These are phyloP conservation scores for Aureobasidium sp. DNA, from an alignment of 2,329 filamentous ascomycete species.

Conservation along the genomic window DNA sequence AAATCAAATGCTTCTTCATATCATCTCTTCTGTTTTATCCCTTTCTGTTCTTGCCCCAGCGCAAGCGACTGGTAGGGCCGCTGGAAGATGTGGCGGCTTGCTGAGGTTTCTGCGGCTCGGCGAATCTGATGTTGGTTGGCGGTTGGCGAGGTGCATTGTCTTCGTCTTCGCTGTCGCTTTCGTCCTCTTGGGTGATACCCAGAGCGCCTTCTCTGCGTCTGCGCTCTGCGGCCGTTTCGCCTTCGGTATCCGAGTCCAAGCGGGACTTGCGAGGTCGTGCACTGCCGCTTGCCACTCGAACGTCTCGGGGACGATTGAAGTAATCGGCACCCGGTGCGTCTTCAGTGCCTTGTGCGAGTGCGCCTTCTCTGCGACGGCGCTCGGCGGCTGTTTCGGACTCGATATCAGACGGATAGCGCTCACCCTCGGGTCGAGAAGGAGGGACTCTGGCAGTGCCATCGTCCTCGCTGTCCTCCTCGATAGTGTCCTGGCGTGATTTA, in stretches of 20 bases:
- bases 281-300: background rate
- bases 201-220: constrained; percentile 67
- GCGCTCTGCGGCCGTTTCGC: constrained; percentile 68
- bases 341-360: constrained; percentile 52
- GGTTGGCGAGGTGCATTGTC: constrained; percentile 41
- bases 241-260: constrained; percentile 33
- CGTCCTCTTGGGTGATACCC: constrained; percentile 44
- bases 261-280: constrained; percentile 12
- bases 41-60: constrained; percentile 13
- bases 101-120: constrained; percentile 13
- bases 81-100: background rate
- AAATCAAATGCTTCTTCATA: background rate
- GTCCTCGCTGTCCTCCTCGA: constrained; percentile 30
- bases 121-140: constrained; percentile 26
- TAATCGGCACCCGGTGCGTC: constrained; percentile 27
- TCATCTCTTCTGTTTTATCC: background rate
- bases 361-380: constrained; percentile 64
- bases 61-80: background rate
- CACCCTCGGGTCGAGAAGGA: constrained; percentile 16
- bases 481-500: background rate
- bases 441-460: constrained; percentile 34
- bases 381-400: constrained; percentile 67
- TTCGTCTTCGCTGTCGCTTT: constrained; percentile 52
- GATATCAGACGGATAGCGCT: constrained; percentile 26
- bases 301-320: constrained; percentile 24